A percentile compares a stretch with the other conserved stretches of the same genome.
Conservation (phyloP, 2,329 filamentous ascomycete species). For the Aurifilum marmelostoma region DNA sequence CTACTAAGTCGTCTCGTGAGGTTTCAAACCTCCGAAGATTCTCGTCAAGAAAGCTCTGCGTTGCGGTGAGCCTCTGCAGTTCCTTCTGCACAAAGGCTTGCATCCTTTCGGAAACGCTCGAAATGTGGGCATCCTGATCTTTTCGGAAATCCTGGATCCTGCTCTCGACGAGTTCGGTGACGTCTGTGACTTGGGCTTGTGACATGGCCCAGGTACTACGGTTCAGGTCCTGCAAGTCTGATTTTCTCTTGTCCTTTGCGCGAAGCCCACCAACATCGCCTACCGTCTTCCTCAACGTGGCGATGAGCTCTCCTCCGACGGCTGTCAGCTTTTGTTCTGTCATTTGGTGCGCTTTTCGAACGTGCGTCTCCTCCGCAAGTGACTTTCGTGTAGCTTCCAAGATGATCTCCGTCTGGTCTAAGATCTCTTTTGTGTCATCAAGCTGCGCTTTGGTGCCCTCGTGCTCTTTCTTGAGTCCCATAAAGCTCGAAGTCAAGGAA, state of each 20-base stretch:
- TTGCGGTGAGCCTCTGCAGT: constrained; percentile 69
- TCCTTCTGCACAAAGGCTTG: constrained; percentile 76
- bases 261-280: constrained; percentile 80
- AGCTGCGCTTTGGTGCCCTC: constrained; percentile 74
- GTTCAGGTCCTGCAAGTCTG: constrained; percentile 81
- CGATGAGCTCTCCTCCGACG: constrained; percentile 76
- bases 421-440: constrained; percentile 76
- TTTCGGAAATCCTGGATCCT: constrained; percentile 73
- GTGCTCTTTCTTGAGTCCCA: constrained; percentile 85
- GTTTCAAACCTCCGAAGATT: constrained; percentile 69
- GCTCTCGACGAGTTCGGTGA: constrained; percentile 76
- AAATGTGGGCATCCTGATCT: constrained; percentile 73
- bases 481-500: constrained; percentile 82
- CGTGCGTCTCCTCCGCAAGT: constrained; percentile 76
- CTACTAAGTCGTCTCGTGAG: constrained; percentile 69
- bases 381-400: constrained; percentile 75
- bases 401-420: constrained; percentile 87
- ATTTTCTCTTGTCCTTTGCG: constrained; percentile 84
- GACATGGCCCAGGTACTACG: constrained; percentile 77
- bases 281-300: constrained; percentile 77
- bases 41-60: constrained; percentile 70
- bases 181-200: constrained; percentile 73
- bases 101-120: constrained; percentile 71
- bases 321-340: constrained; percentile 78
- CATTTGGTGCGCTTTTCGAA: constrained; percentile 82